Evolutionary conservation across 1,139 yeast species (phyloP).

Genomic region (Pichiaceae sp.): DNA sequence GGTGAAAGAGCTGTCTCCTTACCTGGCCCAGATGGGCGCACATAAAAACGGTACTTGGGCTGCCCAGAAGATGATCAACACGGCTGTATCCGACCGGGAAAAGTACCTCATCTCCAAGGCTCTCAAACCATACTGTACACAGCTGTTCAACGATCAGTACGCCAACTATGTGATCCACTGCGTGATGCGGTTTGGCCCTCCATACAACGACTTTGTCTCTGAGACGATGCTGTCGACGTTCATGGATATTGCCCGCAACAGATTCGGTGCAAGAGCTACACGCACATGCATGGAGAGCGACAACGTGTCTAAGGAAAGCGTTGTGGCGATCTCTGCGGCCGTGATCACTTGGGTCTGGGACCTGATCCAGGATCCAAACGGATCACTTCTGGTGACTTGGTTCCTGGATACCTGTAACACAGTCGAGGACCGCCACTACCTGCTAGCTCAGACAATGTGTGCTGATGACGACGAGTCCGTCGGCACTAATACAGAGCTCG

Average conservation of each 20-base stretch:
- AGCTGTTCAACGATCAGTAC: slow-evolving; percentile 87
- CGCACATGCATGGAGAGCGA: slow-evolving; percentile 85
- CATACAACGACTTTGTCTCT: slow-evolving; percentile 83
- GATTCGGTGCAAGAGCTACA: slow-evolving; percentile 94
- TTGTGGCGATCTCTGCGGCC: slow-evolving; percentile 68
- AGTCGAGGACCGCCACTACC: slow-evolving; percentile 38
- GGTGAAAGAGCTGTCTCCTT: slow-evolving; percentile 73
- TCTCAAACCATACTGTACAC: slow-evolving; percentile 74
- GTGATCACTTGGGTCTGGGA: slow-evolving; percentile 75
- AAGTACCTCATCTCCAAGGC: slow-evolving; percentile 60
- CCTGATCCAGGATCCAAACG: slow-evolving; percentile 77
- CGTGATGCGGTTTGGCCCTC: slow-evolving; percentile 75
- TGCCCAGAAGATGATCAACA: slow-evolving; percentile 87
- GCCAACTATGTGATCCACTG: slow-evolving; percentile 96
- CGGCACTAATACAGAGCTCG: slow-evolving; percentile 1
- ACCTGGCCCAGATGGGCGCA: slow-evolving; percentile 82
- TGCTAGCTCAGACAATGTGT: slow-evolving; percentile 32
- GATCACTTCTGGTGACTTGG: slow-evolving; percentile 89
- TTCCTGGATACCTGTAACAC: slow-evolving; percentile 77
- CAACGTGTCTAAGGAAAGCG: slow-evolving; percentile 57
- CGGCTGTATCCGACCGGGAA: slow-evolving; percentile 59
- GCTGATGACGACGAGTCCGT: slow-evolving; percentile 7
- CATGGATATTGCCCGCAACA: slow-evolving; percentile 73
- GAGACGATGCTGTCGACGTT: slow-evolving; percentile 77
- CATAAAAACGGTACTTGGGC: slow-evolving; percentile 99